Evolutionary conservation across 768 basidiomycete species (phyloP).

Genomic region (Pleurotus djamor): DNA sequence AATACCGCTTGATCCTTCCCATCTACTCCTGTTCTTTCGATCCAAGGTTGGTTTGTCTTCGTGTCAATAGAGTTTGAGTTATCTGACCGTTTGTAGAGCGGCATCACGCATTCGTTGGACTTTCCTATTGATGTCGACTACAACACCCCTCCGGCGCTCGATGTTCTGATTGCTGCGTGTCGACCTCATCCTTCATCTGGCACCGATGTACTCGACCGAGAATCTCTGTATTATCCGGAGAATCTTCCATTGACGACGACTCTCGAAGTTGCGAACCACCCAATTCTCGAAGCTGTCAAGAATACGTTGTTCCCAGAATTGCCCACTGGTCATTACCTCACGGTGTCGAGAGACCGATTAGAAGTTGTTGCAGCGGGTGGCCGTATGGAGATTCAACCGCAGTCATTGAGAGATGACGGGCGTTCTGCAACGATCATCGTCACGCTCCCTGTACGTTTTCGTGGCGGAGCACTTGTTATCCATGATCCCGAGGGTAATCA

Average conservation of each 20-base stretch:
- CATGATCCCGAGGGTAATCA: slow-evolving; percentile 51
- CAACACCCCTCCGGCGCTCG: slow-evolving; percentile 72
- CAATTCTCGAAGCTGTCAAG: slow-evolving; percentile 76
- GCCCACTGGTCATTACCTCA: slow-evolving; percentile 68
- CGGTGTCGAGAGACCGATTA: slow-evolving; percentile 63
- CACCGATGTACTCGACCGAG: slow-evolving; percentile 54
- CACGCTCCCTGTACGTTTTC: slow-evolving; percentile 72
- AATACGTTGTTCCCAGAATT: slow-evolving; percentile 71
- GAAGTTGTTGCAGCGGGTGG: slow-evolving; percentile 67
- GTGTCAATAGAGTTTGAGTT: background rate
- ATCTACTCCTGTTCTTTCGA: slow-evolving; percentile 74
- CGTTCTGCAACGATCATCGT: slow-evolving; percentile 72
- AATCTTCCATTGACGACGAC: slow-evolving; percentile 73
- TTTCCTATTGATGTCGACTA: slow-evolving; percentile 80
- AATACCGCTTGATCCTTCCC: slow-evolving; percentile 67
- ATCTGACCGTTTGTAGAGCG: slow-evolving; percentile 43
- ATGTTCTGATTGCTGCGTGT: slow-evolving; percentile 75
- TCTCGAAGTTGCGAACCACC: slow-evolving; percentile 79
- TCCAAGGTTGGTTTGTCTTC: slow-evolving; percentile 51
- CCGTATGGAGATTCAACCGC: slow-evolving; percentile 53
- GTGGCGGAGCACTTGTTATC: slow-evolving; percentile 64
- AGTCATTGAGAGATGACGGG: slow-evolving; percentile 56
- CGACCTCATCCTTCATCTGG: slow-evolving; percentile 59
- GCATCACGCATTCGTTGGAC: slow-evolving; percentile 77
- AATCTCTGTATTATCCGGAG: slow-evolving; percentile 71